These are phyloP conservation scores for Leccinum boreale DNA, from an alignment of 768 basidiomycete species.

Conservation along the genomic window DNA sequence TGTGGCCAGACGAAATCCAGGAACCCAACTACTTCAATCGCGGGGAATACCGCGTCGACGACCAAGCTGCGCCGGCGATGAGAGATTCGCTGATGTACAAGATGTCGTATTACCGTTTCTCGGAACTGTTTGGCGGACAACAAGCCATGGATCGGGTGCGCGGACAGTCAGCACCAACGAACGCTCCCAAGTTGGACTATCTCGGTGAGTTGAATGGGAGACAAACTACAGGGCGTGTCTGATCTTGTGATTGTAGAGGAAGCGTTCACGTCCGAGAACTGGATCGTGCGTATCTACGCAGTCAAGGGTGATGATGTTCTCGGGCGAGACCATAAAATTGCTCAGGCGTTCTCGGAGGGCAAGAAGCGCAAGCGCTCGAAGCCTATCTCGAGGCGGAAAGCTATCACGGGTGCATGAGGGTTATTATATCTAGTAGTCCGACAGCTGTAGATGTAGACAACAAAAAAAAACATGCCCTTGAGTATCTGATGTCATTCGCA, in stretches of 20 bases:
- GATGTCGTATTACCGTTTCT: slow-evolving; percentile 97
- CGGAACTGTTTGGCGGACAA: slow-evolving; percentile 78
- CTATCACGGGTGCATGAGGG: slow-evolving; percentile 25
- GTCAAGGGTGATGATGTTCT: slow-evolving; percentile 93
- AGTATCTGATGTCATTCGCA: background rate
- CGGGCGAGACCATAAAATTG: slow-evolving; percentile 85
- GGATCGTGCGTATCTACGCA: slow-evolving; percentile 96
- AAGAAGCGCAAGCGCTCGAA: slow-evolving; percentile 87
- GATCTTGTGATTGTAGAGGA: slow-evolving; percentile 55
- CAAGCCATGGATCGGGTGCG: slow-evolving; percentile 84
- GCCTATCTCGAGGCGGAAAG: slow-evolving; percentile 59
- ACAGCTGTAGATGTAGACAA: background rate
- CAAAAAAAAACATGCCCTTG: background rate
- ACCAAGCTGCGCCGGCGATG: slow-evolving; percentile 81
- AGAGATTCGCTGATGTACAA: slow-evolving; percentile 98
- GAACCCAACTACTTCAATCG: slow-evolving; percentile 93
- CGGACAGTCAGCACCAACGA: slow-evolving; percentile 74
- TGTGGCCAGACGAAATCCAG: slow-evolving; percentile 98
- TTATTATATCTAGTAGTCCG: background rate
- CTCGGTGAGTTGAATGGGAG: slow-evolving; percentile 55
- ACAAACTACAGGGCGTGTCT: background rate
- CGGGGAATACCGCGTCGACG: slow-evolving; percentile 94
- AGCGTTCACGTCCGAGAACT: slow-evolving; percentile 98
- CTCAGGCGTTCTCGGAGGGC: slow-evolving; percentile 79
- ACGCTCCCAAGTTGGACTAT: slow-evolving; percentile 80